Conservation (phyloP, 768 basidiomycete species). For the Boletellus ananas region DNA sequence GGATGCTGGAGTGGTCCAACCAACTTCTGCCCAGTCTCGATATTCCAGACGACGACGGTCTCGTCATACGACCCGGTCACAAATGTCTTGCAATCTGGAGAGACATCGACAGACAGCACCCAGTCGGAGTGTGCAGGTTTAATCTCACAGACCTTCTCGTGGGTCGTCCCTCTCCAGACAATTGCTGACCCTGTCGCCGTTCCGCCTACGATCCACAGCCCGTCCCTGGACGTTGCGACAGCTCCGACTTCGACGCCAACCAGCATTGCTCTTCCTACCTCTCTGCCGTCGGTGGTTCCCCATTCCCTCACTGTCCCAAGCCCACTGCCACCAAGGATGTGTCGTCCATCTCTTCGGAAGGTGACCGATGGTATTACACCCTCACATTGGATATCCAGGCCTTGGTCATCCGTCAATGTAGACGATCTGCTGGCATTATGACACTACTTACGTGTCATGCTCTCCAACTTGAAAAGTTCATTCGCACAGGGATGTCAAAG, state of each 20-base stretch:
- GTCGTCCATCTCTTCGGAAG: constrained; percentile 3
- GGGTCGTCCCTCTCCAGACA: not conserved
- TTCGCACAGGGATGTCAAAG: not conserved
- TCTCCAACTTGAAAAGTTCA: not conserved
- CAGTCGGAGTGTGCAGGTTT: constrained; percentile 1
- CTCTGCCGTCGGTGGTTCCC: not conserved
- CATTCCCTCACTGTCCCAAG: constrained; percentile 4
- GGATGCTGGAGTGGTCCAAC: not conserved
- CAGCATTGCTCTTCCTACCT: not conserved
- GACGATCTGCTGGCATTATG: not conserved
- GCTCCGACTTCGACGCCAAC: constrained; percentile 1
- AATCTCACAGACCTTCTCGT: not conserved
- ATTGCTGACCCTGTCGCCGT: constrained; percentile 2
- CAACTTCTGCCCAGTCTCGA: not conserved
- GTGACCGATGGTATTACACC: constrained; percentile 3
- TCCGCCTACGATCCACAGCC: constrained; percentile 5
- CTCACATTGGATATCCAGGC: constrained; percentile 1
- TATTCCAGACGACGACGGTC: constrained; percentile 2
- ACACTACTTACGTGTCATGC: constrained; percentile 3
- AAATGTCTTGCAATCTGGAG: constrained; percentile 3
- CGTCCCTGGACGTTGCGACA: constrained; percentile 1
- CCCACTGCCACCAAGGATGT: constrained; percentile 1
- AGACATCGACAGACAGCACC: constrained; percentile 6
- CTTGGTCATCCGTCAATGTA: not conserved
- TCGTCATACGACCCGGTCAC: constrained; percentile 7